Conservation (phyloP, 163 green algal species). For the Chlamydomonas reinhardtii region DNA sequence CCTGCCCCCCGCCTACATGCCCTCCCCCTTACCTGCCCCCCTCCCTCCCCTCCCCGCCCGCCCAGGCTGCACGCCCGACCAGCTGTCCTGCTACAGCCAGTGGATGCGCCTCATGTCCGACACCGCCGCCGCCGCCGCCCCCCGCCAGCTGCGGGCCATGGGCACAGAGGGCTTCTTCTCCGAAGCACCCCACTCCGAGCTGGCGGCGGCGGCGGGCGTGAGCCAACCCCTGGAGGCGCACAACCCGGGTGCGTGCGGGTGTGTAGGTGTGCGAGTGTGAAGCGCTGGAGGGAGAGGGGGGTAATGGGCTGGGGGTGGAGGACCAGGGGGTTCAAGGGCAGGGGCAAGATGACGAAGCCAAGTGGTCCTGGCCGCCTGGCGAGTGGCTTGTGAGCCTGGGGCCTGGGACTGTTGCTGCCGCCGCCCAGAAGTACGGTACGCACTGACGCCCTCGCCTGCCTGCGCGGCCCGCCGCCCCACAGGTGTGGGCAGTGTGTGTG, state of each 20-base stretch:
- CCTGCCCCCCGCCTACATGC: no score
- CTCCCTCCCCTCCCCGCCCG: no score
- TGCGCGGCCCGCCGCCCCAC: neutral
- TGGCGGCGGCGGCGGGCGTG: no score
- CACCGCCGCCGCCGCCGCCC: neutral
- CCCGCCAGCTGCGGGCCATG: constrained; percentile 19
- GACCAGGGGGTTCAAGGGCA: no score
- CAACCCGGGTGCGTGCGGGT: neutral
- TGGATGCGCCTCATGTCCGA: neutral
- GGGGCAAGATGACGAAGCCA: no score
- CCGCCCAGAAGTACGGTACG: no score
- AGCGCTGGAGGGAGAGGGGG: no score
- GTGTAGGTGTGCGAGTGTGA: neutral
- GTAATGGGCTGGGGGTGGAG: no score
- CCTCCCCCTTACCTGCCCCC: neutral
- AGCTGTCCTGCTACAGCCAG: neutral
- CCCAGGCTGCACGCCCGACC: neutral
- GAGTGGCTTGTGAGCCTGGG: no score
- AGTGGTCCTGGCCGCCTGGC: no score
- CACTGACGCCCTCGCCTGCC: neutral
- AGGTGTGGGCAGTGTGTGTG: neutral
- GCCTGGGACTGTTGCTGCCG: no score
- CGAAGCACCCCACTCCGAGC: neutral
- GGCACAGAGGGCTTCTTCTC: constrained; percentile 46
- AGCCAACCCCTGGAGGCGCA: neutral